Conservation (phyloP, 192 early-diverging fungal species). For the Podila verticillata region DNA sequence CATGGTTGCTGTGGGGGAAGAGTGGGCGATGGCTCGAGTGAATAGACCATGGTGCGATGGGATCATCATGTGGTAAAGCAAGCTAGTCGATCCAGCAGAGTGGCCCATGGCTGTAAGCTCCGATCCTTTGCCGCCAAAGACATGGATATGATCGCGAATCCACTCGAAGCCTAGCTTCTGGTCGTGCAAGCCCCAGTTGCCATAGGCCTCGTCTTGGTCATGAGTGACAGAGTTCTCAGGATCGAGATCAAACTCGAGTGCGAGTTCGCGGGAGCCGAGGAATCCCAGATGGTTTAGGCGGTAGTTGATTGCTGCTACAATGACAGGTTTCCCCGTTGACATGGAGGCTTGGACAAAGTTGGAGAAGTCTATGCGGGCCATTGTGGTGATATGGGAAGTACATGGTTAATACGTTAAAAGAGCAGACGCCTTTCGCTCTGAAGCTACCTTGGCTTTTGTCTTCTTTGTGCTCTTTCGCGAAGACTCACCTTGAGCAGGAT, state of each 20-base stretch:
- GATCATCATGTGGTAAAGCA: slow-evolving; percentile 12
- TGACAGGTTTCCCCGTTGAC: slow-evolving; percentile 14
- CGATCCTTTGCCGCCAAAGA: slow-evolving; percentile 14
- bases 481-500: slow-evolving; percentile 9
- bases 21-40: slow-evolving; percentile 18
- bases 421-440: too few relatives aligned
- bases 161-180: slow-evolving; percentile 61
- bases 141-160: slow-evolving; percentile 44
- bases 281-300: slow-evolving; percentile 45
- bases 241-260: too few relatives aligned
- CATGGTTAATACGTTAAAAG: too few relatives aligned
- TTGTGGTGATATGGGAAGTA: too few relatives aligned
- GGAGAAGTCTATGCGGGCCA: not conserved
- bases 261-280: slow-evolving; percentile 20
- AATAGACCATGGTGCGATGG: slow-evolving; percentile 25
- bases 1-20: slow-evolving; percentile 12
- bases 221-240: not conserved
- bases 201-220: slow-evolving; percentile 11
- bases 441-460: too few relatives aligned
- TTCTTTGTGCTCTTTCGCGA: too few relatives aligned
- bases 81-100: slow-evolving; percentile 18
- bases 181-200: slow-evolving; percentile 61
- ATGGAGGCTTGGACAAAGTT: slow-evolving; percentile 25
- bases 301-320: slow-evolving; percentile 32
- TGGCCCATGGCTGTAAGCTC: slow-evolving; percentile 25